A percentile compares a stretch with the other conserved stretches of the same genome.
These are phyloP conservation scores for Saccharum spontaneum DNA, from an alignment of 176 grass and related monocot genomes.

Conservation along the genomic window DNA sequence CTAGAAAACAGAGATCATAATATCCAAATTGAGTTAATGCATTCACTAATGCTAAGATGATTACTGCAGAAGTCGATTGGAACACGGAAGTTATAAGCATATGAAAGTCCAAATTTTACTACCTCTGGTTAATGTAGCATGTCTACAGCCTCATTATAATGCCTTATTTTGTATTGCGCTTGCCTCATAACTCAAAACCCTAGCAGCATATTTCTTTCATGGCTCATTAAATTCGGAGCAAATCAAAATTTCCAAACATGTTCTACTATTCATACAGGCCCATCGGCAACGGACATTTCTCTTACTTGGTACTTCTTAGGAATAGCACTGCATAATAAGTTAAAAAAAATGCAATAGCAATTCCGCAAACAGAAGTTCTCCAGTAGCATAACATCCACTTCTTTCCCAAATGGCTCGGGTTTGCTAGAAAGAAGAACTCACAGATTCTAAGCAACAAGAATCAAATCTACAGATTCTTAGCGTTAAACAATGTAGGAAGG, in stretches of 20 bases:
- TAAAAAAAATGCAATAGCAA: not conserved
- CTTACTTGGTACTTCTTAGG: not conserved
- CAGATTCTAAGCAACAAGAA: not conserved
- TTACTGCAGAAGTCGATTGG: not conserved
- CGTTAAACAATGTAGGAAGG: not conserved
- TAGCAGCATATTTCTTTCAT: slow-evolving; percentile 4
- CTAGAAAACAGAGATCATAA: not conserved
- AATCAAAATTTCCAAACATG: not conserved
- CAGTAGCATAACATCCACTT: not conserved
- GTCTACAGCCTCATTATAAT: not conserved
- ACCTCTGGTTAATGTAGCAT: not conserved
- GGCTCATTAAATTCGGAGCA: not conserved
- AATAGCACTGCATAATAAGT: slow-evolving; percentile 4
- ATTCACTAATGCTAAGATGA: not conserved
- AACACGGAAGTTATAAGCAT: not conserved
- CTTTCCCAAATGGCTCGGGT: not conserved
- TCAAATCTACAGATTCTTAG: not conserved
- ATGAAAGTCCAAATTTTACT: not conserved
- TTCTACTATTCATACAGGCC: not conserved
- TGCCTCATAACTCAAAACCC: not conserved
- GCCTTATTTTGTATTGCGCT: not conserved
- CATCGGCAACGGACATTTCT: not conserved
- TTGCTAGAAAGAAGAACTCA: slow-evolving; percentile 17
- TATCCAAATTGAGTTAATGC: slow-evolving; percentile 2
- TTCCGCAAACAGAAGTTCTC: not conserved